Evolutionary conservation across 345 rosid genomes (phyloP), one percentile per base, ranked within the genome.

Genomic region (Sapria himalayana): DNA sequence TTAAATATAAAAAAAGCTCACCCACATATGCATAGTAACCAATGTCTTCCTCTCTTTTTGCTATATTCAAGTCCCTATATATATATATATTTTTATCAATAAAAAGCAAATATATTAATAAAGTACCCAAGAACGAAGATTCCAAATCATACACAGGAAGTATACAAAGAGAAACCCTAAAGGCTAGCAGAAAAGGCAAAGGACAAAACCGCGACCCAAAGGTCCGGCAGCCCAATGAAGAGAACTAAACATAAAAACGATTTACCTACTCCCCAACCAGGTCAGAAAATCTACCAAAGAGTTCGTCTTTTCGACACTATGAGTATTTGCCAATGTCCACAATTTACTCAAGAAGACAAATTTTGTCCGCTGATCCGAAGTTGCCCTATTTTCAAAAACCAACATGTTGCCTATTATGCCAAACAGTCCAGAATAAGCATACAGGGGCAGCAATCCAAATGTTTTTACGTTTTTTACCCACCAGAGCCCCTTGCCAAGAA

Each of bases 1-100:
- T 19, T 20, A 11, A 10, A 33, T 19, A 6, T 35, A 39, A 48
- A 43, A 25, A 45, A 15, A 36, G 17, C 49, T 64, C 43, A 72
- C 76, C 84, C 39, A 72, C 62, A 59, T 48, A 69, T 52, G 76
- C 89, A 66, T 69, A 78, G 61, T 59, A 74, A 37, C 89, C 89
- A 56, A 78, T 66, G 56, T 74, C 79, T 62, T 66, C 89, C 60
- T 78, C 76, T 34, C 57, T 57, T 61, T 77, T 46, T 17, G 81
- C 70, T 25, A 74, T 52, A 23, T 56, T 41, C 46, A 78, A 78
- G 59, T 74, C 89, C 58, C 56, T 69, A 22, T 40, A 11, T 20
- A 22, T 7, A 23, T 15, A 12, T 5, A 11, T 13, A 18, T 13
- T 15, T 9, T 27, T 4, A 22, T n/a, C 9, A 23, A 14, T 22